phyloP scores from a whole-genome alignment of 2,329 filamentous ascomycete genomes.

The Daldinia eschscholtzii region DNA sequence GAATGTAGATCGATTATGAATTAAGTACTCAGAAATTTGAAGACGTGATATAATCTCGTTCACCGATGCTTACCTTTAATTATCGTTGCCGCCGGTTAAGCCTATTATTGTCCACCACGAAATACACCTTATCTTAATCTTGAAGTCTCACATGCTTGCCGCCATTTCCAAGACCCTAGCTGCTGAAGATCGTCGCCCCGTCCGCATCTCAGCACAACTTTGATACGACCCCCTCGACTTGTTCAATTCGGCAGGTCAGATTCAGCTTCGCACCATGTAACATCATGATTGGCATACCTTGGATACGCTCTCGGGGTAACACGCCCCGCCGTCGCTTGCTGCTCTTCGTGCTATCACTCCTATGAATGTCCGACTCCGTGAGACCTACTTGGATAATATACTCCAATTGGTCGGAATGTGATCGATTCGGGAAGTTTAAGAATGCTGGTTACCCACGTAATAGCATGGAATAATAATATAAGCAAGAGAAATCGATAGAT shows the following conservation, averaged over 20 bases:
- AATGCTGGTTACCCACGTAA: constrained; percentile 17
- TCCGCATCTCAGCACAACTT: constrained; percentile 30
- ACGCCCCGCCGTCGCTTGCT: constrained; percentile 4
- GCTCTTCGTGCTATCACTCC: constrained; percentile 15
- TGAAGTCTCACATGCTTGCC: constrained; percentile 17
- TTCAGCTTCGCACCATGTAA: constrained; percentile 40
- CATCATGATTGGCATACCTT: constrained; percentile 15
- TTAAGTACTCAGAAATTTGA: background rate
- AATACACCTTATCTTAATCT: background rate
- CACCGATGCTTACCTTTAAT: background rate
- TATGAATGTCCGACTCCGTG: constrained; percentile 17
- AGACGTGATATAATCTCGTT: constrained; percentile 1
- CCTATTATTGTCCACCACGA: background rate
- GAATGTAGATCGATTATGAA: background rate
- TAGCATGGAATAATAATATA: background rate
- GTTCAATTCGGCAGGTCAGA: constrained; percentile 39
- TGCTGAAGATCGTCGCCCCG: constrained; percentile 31
- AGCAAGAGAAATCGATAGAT: constrained; percentile 11
- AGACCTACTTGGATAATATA: constrained; percentile 18
- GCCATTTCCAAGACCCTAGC: constrained; percentile 8
- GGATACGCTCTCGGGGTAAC: constrained; percentile 13
- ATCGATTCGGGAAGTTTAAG: constrained; percentile 21
- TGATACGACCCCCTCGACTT: constrained; percentile 25
- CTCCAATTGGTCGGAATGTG: constrained; percentile 22
- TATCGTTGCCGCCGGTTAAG: background rate